These are phyloP conservation scores for Berberis thunbergii DNA, from an alignment of 164 flowering plant genomes.

Conservation along the genomic window DNA sequence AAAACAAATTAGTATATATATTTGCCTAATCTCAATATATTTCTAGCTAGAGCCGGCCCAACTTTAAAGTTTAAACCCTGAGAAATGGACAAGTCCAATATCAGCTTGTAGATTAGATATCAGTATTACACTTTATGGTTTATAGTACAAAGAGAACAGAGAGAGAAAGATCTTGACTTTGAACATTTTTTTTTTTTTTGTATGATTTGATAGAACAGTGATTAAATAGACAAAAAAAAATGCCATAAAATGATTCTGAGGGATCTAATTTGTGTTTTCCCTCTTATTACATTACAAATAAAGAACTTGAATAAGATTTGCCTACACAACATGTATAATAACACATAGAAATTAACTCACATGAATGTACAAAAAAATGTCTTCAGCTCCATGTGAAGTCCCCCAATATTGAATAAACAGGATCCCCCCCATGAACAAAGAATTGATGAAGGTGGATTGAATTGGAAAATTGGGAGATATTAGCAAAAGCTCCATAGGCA, in stretches of 20 bases:
- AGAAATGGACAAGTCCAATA: no score
- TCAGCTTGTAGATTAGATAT: no score
- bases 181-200: no score
- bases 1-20: no score
- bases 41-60: no score
- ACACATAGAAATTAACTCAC: conserved; percentile 5
- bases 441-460: neutral
- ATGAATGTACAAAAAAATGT: conserved; percentile 5
- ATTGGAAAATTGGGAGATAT: neutral
- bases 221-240: neutral
- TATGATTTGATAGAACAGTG: no score
- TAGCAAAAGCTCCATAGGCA: conserved; percentile 29
- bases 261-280: conserved; percentile 7
- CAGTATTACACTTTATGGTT: no score
- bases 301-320: conserved; percentile 8
- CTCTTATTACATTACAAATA: conserved; percentile 5
- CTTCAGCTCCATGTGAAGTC: conserved; percentile 6
- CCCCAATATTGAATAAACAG: conserved; percentile 7
- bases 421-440: conserved; percentile 7
- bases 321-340: conserved; percentile 6
- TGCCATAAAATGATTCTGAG: neutral
- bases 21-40: no score
- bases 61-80: no score
- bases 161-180: no score
- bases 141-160: no score